Percentiles rank a stretch among this genome's conserved stretches.
Conservation (phyloP, 352 stramenopile species). For the Phytophthora sp. region DNA sequence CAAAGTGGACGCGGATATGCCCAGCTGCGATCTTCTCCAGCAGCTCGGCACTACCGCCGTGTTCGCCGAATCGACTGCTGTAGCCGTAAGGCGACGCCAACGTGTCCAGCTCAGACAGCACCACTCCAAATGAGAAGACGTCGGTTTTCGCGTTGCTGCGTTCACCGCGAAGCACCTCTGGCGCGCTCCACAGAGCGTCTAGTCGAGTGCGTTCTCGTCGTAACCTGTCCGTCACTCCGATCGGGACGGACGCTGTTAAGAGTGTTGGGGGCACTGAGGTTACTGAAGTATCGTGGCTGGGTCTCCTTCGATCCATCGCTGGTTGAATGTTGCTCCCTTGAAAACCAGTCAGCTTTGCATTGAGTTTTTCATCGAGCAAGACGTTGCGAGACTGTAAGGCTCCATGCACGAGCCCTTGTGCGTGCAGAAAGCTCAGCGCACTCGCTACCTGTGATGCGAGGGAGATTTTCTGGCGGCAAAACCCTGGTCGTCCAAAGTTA, state of each 20-base stretch:
- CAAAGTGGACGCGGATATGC: slow-evolving; percentile 35
- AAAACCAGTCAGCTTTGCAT: slow-evolving; percentile 65
- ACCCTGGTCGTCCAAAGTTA: slow-evolving; percentile 28
- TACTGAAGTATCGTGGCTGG: slow-evolving; percentile 15
- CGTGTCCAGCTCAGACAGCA: slow-evolving; percentile 61
- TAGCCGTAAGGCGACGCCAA: slow-evolving; percentile 27
- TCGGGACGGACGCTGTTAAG: slow-evolving; percentile 25
- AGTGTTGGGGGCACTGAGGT: slow-evolving; percentile 11
- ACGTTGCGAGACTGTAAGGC: slow-evolving; percentile 43
- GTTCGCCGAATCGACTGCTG: slow-evolving; percentile 12
- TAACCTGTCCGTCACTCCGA: slow-evolving; percentile 22
- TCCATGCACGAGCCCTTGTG: slow-evolving; percentile 43
- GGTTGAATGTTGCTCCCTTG: slow-evolving; percentile 21
- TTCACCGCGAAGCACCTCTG: slow-evolving; percentile 56
- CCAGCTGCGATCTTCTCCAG: slow-evolving; percentile 46
- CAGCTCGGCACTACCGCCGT: slow-evolving; percentile 30
- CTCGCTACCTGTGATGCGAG: slow-evolving; percentile 54
- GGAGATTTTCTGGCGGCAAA: slow-evolving; percentile 49
- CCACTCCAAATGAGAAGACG: slow-evolving; percentile 63
- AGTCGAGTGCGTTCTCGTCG: slow-evolving; percentile 23
- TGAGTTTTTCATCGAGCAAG: slow-evolving; percentile 35
- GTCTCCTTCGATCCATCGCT: slow-evolving; percentile 8
- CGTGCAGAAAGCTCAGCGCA: slow-evolving; percentile 59
- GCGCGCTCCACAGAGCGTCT: slow-evolving; percentile 43
- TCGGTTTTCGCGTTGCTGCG: slow-evolving; percentile 53